Conservation (phyloP, 2,329 filamentous ascomycete species). For the Malbranchea cinnamomea region DNA sequence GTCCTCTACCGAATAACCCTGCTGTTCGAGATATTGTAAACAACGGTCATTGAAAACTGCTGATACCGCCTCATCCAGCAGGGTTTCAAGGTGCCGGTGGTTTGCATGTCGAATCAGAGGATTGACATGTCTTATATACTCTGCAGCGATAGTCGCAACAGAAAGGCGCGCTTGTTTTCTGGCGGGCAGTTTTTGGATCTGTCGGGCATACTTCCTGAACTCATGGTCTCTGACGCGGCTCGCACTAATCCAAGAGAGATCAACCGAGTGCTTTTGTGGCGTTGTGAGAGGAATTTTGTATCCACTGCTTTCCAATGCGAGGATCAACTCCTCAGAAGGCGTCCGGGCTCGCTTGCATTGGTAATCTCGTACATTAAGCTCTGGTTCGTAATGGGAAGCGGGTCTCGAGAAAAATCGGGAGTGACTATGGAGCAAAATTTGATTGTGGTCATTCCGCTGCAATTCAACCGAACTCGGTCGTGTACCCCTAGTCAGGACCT, state of each 20-base stretch:
- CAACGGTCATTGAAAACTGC: constrained; percentile 19
- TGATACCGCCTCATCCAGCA: constrained; percentile 16
- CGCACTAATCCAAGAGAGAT: constrained; percentile 7
- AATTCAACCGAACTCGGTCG: too few relatives aligned
- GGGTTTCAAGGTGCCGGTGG: background rate
- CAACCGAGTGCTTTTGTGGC: constrained; percentile 3
- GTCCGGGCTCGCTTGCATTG: too few relatives aligned
- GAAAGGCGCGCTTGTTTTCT: constrained; percentile 3
- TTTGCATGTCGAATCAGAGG: constrained; percentile 13
- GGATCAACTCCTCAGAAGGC: constrained; percentile 7
- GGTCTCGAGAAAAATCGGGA: too few relatives aligned
- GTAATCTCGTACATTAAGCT: too few relatives aligned
- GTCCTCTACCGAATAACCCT: constrained; percentile 24
- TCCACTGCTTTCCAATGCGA: constrained; percentile 5
- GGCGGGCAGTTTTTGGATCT: background rate
- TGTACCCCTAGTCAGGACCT: too few relatives aligned
- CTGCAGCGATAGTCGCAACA: constrained; percentile 19
- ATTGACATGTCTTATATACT: constrained; percentile 24
- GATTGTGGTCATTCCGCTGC: too few relatives aligned
- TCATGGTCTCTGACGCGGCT: background rate
- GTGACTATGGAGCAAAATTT: too few relatives aligned
- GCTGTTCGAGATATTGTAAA: constrained; percentile 16
- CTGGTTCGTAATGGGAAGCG: too few relatives aligned
- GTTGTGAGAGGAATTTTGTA: constrained; percentile 4
- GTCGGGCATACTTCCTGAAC: background rate